These are phyloP conservation scores for Glarea lozoyensis DNA, from an alignment of 495 filamentous ascomycete species.

Conservation along the genomic window DNA sequence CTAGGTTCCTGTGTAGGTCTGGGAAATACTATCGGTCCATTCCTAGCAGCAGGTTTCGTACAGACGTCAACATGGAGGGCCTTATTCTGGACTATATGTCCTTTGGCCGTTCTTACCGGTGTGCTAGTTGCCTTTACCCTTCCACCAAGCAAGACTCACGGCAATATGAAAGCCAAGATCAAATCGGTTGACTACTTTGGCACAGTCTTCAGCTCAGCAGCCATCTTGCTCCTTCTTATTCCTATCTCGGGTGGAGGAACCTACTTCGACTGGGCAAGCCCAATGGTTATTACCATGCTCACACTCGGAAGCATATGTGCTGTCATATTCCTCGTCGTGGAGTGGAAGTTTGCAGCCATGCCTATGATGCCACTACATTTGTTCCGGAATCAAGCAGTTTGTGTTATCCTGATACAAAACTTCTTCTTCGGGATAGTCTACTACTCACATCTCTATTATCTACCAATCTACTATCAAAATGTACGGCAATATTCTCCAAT, in stretches of 20 bases:
- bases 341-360: conserved; percentile 48
- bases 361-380: conserved; percentile 48
- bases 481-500: conserved; percentile 26
- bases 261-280: conserved; percentile 50
- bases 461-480: conserved; percentile 40
- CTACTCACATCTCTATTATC: conserved; percentile 42
- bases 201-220: conserved; percentile 37
- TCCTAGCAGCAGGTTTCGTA: conserved; percentile 29
- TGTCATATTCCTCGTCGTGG: conserved; percentile 42
- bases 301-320: conserved; percentile 37
- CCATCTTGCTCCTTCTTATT: conserved; percentile 49
- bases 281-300: conserved; percentile 56
- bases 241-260: conserved; percentile 55
- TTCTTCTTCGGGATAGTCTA: conserved; percentile 53
- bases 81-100: conserved; percentile 20
- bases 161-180: conserved; percentile 30
- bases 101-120: conserved; percentile 17
- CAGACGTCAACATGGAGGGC: conserved; percentile 22
- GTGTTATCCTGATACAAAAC: conserved; percentile 46
- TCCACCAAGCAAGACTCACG: conserved; percentile 26
- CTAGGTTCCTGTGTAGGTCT: conserved; percentile 29
- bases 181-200: conserved; percentile 49
- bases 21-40: conserved; percentile 33
- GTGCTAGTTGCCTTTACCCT: conserved; percentile 27
- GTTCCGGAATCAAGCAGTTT: conserved; percentile 45